A percentile compares a stretch with the other conserved stretches of the same genome.
These are phyloP conservation scores for Euphorbia celastroides DNA, from an alignment of 441 rosid species.

Conservation along the genomic window DNA sequence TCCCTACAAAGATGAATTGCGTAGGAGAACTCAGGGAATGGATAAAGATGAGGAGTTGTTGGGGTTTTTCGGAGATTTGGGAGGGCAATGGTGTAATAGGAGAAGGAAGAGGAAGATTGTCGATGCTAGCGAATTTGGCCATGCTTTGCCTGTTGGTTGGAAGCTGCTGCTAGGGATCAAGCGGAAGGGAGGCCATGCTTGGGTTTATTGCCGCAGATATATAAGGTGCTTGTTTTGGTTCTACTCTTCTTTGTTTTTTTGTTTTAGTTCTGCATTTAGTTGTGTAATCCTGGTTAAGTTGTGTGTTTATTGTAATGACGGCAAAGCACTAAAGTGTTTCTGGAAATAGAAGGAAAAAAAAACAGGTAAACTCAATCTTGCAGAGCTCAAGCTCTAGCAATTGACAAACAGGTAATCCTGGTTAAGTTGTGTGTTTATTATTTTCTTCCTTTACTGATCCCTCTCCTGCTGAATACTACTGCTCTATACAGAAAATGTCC, in stretches of 20 bases:
- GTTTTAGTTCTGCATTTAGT: not conserved
- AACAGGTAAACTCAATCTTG: not conserved
- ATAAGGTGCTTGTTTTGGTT: slow-evolving; percentile 37
- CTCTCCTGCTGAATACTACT: not conserved
- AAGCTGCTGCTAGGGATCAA: slow-evolving; percentile 64
- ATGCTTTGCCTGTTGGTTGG: slow-evolving; percentile 59
- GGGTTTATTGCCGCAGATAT: slow-evolving; percentile 63
- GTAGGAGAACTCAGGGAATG: slow-evolving; percentile 51
- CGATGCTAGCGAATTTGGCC: slow-evolving; percentile 56
- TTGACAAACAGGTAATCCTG: no score
- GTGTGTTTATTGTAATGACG: not conserved
- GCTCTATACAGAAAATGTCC: not conserved
- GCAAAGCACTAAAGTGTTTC: not conserved
- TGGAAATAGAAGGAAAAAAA: not conserved
- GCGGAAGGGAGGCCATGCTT: slow-evolving; percentile 60
- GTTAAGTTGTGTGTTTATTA: no score
- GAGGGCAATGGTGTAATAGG: slow-evolving; percentile 76
- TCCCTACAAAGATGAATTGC: slow-evolving; percentile 49
- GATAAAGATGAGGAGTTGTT: slow-evolving; percentile 49
- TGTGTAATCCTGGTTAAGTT: not conserved
- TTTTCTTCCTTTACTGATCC: not conserved
- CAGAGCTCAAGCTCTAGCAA: not conserved
- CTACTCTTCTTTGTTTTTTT: not conserved
- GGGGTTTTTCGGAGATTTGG: slow-evolving; percentile 50
- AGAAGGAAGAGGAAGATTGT: slow-evolving; percentile 78